Percentiles rank a stretch among this genome's conserved stretches.
Evolutionary conservation across 202 grass and related monocot genomes (phyloP).

Genomic region (Digitaria exilis): DNA sequence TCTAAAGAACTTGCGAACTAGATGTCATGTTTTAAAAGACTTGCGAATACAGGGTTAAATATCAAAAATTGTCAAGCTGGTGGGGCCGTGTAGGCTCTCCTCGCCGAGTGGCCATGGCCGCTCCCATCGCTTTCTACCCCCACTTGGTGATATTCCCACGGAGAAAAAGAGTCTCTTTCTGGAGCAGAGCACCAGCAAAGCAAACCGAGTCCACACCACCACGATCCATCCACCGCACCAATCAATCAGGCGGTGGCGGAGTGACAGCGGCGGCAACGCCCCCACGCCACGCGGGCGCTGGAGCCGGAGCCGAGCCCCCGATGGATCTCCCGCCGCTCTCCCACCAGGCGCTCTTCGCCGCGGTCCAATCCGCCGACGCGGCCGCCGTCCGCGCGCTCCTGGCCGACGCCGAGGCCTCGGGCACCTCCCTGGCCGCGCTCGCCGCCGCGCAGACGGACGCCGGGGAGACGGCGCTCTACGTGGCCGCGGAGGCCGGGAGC

Average conservation of each 20-base stretch:
- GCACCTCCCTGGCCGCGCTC: slow-evolving; percentile 34
- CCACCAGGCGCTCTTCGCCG: slow-evolving; percentile 78
- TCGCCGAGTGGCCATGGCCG: not conserved
- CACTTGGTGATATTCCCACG: not conserved
- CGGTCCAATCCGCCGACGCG: slow-evolving; percentile 78
- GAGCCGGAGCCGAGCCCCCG: not conserved
- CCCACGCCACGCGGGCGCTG: not conserved
- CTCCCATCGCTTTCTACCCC: slow-evolving; percentile 24
- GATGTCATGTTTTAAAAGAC: too few relatives aligned
- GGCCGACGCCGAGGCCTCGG: slow-evolving; percentile 41
- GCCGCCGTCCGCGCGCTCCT: slow-evolving; percentile 58
- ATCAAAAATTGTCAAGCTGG: not conserved
- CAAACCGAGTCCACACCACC: slow-evolving; percentile 17
- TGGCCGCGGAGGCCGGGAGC: slow-evolving; percentile 72
- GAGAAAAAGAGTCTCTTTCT: not conserved
- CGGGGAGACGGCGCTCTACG: slow-evolving; percentile 86
- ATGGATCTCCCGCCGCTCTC: slow-evolving; percentile 91
- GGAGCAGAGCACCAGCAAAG: not conserved
- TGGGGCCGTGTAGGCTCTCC: too few relatives aligned
- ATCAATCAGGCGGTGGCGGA: slow-evolving; percentile 22
- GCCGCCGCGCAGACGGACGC: slow-evolving; percentile 71
- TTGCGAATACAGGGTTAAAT: too few relatives aligned
- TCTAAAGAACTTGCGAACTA: too few relatives aligned
- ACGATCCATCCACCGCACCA: not conserved
- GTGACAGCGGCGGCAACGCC: not conserved